These are phyloP conservation scores for Mortierella claussenii DNA, from an alignment of 192 early-diverging fungal genomes.

Conservation along the genomic window DNA sequence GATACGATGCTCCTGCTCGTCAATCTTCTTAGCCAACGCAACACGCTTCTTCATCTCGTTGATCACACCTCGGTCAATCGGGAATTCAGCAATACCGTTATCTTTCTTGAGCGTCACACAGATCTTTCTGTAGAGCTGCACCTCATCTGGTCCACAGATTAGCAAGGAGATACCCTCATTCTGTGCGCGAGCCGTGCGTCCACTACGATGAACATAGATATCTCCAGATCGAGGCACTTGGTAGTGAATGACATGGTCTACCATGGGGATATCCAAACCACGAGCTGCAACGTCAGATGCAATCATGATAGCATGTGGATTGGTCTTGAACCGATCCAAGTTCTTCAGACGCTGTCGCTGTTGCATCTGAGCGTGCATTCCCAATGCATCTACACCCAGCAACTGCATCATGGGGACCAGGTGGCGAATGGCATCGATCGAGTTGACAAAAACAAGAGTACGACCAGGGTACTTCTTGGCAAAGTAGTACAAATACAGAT, in stretches of 20 bases:
- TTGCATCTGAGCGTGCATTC: slow-evolving; percentile 96
- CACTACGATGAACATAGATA: slow-evolving; percentile 95
- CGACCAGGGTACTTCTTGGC: slow-evolving; percentile 86
- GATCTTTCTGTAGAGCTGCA: slow-evolving; percentile 83
- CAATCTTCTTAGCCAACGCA: slow-evolving; percentile 83
- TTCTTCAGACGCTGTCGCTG: slow-evolving; percentile 94
- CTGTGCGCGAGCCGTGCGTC: slow-evolving; percentile 91
- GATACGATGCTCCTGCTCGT: slow-evolving; percentile 79
- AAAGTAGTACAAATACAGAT: slow-evolving; percentile 89
- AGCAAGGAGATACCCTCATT: slow-evolving; percentile 85
- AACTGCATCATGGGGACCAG: slow-evolving; percentile 86
- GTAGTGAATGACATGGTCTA: slow-evolving; percentile 97
- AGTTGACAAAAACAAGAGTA: slow-evolving; percentile 96
- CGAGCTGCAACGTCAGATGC: slow-evolving; percentile 97
- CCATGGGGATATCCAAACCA: slow-evolving; percentile 91
- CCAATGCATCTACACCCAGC: slow-evolving; percentile 77
- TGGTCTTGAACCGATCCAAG: slow-evolving; percentile 86
- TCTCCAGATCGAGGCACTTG: slow-evolving; percentile 93
- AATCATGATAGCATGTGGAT: slow-evolving; percentile 81
- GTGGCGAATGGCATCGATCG: slow-evolving; percentile 91
- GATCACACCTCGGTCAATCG: slow-evolving; percentile 79
- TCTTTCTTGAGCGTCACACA: slow-evolving; percentile 84
- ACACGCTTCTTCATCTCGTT: slow-evolving; percentile 80
- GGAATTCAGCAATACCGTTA: slow-evolving; percentile 77
- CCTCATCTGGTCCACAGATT: slow-evolving; percentile 87